Evolutionary conservation across 139 green algal species (phyloP).

Genomic region (Spirogloea muscicola): DNA sequence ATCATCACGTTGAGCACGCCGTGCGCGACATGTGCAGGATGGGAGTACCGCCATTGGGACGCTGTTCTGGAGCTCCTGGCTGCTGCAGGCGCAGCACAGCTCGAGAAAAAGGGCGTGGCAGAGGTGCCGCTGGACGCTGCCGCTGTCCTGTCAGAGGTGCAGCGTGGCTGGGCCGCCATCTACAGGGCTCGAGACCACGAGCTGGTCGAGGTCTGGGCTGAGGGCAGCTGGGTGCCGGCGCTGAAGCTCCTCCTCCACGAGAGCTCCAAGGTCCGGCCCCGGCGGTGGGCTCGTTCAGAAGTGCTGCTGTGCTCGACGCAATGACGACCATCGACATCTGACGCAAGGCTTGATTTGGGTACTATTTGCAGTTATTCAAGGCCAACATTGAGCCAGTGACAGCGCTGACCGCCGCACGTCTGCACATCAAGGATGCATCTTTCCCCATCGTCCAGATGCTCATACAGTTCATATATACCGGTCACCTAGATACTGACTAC

Average conservation of each 20-base stretch:
- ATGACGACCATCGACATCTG: too few species aligned
- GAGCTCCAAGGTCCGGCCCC: conserved; percentile 13
- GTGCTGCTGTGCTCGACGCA: too few species aligned
- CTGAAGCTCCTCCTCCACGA: conserved; percentile 15
- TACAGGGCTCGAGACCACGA: conserved; percentile 16
- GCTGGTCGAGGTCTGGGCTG: conserved; percentile 39
- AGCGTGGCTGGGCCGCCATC: conserved; percentile 20
- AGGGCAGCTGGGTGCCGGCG: conserved; percentile 18
- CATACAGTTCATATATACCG: conserved; percentile 29
- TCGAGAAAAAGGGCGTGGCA: conserved; percentile 1
- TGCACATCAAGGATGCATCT: conserved; percentile 32
- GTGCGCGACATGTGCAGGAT: too few species aligned
- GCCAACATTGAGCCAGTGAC: conserved; percentile 13
- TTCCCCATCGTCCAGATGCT: conserved; percentile 19
- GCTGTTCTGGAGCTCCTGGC: conserved; percentile 21
- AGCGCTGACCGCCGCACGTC: background rate
- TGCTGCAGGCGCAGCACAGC: conserved; percentile 1
- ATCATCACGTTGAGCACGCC: too few species aligned
- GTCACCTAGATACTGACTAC: conserved; percentile 10
- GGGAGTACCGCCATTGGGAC: conserved; percentile 43
- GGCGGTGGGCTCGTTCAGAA: too few species aligned
- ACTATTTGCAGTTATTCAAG: conserved; percentile 8
- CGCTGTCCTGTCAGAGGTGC: background rate
- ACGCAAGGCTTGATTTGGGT: too few species aligned
- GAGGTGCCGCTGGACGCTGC: background rate